These are phyloP conservation scores for Candida ponderosae DNA, from an alignment of 805 yeast species.

Conservation along the genomic window DNA sequence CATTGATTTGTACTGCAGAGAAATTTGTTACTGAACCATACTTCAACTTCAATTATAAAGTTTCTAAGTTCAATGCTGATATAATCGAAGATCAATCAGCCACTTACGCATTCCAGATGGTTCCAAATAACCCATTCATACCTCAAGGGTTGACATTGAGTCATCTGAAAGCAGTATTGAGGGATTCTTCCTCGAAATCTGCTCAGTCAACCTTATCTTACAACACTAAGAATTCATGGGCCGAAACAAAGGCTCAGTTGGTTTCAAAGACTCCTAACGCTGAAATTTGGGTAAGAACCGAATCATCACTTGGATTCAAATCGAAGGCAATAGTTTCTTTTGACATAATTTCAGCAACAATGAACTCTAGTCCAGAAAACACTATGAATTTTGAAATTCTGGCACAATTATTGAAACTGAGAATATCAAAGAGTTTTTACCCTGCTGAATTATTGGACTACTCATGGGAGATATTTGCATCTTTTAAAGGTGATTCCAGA, in stretches of 20 bases:
- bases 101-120: constrained; percentile 1
- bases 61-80: constrained; percentile 6
- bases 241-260: constrained; percentile 27
- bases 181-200: constrained; percentile 19
- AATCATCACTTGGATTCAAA: constrained; percentile 18
- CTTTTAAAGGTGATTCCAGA: constrained; percentile 45
- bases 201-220: constrained; percentile 24
- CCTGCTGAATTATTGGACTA: constrained; percentile 48
- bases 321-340: constrained; percentile 35
- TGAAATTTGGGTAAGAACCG: constrained; percentile 48
- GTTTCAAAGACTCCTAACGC: constrained; percentile 23
- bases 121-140: constrained; percentile 26
- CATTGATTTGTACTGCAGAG: neutral
- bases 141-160: constrained; percentile 24
- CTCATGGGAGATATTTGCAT: constrained; percentile 49
- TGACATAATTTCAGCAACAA: constrained; percentile 29
- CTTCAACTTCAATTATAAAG: constrained; percentile 37
- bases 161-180: constrained; percentile 16
- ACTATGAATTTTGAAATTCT: constrained; percentile 48
- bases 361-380: constrained; percentile 26
- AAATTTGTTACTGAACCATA: constrained; percentile 24
- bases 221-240: constrained; percentile 21
- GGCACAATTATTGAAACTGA: constrained; percentile 35
- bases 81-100: neutral
- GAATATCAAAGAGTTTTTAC: constrained; percentile 36